A percentile compares a stretch with the other conserved stretches of the same genome.
phyloP scores from a whole-genome alignment of 2,329 filamentous ascomycete genomes.

The Epichloe scottii region DNA sequence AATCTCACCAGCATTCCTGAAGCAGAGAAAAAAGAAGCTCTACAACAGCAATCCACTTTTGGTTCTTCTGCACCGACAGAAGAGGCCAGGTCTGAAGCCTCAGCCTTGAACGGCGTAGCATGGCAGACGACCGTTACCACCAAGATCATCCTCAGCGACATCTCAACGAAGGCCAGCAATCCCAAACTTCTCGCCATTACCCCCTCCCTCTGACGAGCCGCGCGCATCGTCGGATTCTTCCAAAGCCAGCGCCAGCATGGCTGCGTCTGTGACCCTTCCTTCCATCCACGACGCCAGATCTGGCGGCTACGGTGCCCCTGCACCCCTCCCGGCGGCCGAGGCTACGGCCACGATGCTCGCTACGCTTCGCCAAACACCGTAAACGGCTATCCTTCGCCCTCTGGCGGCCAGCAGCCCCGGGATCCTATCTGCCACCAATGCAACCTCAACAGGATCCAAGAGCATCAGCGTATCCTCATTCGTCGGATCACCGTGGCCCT shows the following conservation, averaged over 20 bases:
- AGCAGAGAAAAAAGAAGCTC: not conserved
- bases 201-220: slow-evolving; percentile 9
- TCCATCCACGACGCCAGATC: slow-evolving; percentile 35
- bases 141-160: slow-evolving; percentile 24
- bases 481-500: slow-evolving; percentile 25
- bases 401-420: slow-evolving; percentile 18
- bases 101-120: slow-evolving; percentile 17
- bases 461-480: slow-evolving; percentile 24
- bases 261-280: slow-evolving; percentile 33
- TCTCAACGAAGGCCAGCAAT: slow-evolving; percentile 21
- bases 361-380: slow-evolving; percentile 32
- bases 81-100: slow-evolving; percentile 15
- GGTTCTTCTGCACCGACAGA: slow-evolving; percentile 12
- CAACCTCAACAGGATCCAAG: slow-evolving; percentile 24
- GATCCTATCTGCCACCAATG: slow-evolving; percentile 25
- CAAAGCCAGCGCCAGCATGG: slow-evolving; percentile 25
- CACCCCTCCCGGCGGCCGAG: slow-evolving; percentile 19
- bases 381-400: slow-evolving; percentile 34
- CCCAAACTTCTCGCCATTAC: slow-evolving; percentile 4
- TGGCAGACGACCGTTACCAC: slow-evolving; percentile 27
- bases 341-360: slow-evolving; percentile 21
- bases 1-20: slow-evolving; percentile 1
- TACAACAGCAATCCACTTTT: slow-evolving; percentile 6
- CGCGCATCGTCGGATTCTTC: slow-evolving; percentile 8
- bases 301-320: slow-evolving; percentile 21